phyloP scores from a whole-genome alignment of 129 eudicot genomes.

The Lactuca sativa region DNA sequence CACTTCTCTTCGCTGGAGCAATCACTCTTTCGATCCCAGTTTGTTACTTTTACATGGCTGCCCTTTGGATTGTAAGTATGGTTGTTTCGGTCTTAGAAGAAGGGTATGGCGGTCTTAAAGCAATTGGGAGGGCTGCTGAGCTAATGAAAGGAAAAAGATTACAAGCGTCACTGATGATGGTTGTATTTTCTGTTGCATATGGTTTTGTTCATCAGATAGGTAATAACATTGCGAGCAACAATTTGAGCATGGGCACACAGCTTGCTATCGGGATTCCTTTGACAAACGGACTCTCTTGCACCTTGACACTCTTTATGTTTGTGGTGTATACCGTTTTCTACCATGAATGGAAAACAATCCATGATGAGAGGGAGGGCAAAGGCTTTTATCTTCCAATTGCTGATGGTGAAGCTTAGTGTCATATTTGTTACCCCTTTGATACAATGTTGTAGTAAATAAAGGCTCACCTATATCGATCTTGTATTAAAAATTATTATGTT shows the following conservation, averaged over 20 bases:
- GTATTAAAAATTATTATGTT: no score
- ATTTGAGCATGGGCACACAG: neutral
- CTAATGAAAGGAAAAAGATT: slow-evolving; percentile 33
- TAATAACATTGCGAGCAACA: slow-evolving; percentile 5
- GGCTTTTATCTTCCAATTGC: slow-evolving; percentile 28
- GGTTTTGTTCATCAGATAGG: slow-evolving; percentile 12
- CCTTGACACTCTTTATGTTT: slow-evolving; percentile 35
- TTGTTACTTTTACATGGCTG: slow-evolving; percentile 25
- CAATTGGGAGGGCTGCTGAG: slow-evolving; percentile 37
- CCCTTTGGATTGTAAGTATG: slow-evolving; percentile 39
- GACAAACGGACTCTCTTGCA: slow-evolving; percentile 9
- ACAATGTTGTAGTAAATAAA: no score
- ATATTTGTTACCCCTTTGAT: neutral
- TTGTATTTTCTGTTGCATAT: slow-evolving; percentile 19
- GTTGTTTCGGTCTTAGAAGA: slow-evolving; percentile 40
- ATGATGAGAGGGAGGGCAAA: slow-evolving; percentile 22
- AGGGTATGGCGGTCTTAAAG: slow-evolving; percentile 23
- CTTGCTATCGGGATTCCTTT: slow-evolving; percentile 30
- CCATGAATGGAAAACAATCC: slow-evolving; percentile 32
- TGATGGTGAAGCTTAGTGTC: slow-evolving; percentile 27
- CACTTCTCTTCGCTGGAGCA: slow-evolving; percentile 19
- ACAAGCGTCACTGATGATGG: slow-evolving; percentile 32
- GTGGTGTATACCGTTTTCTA: slow-evolving; percentile 38
- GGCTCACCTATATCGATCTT: no score
- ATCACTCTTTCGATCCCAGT: slow-evolving; percentile 25